Conservation (phyloP, 2,329 filamentous ascomycete species). For the Tolypocladium pustulatum region DNA sequence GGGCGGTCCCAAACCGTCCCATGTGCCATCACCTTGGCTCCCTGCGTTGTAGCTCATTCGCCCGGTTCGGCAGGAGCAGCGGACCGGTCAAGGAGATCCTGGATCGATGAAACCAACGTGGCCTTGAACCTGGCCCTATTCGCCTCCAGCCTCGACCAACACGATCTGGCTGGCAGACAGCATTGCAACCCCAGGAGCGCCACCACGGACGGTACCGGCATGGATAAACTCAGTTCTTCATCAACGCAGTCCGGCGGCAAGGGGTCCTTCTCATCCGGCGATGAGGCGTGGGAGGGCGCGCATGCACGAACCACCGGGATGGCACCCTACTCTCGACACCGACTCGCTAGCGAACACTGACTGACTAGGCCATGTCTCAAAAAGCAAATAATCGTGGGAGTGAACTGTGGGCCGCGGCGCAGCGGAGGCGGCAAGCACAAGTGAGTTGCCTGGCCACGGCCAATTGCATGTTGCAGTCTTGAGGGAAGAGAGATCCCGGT, state of each 20-base stretch:
- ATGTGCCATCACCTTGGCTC: conserved; percentile 9
- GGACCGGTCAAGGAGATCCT: conserved; percentile 3
- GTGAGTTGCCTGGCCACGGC: background rate
- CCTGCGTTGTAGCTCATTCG: background rate
- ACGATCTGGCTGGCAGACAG: background rate
- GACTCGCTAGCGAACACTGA: background rate
- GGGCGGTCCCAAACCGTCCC: background rate
- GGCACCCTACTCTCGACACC: background rate
- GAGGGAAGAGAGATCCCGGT: conserved; percentile 3
- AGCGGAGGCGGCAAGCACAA: background rate
- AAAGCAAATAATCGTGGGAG: conserved; percentile 3
- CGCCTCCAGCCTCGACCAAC: background rate
- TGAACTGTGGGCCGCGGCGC: conserved; percentile 1
- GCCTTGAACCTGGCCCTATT: background rate
- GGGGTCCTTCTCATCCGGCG: background rate
- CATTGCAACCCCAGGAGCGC: background rate
- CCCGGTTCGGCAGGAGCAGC: background rate
- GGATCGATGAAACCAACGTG: background rate
- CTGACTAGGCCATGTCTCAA: conserved; percentile 4
- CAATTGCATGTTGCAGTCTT: background rate
- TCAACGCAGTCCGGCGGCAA: background rate
- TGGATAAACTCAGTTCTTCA: background rate
- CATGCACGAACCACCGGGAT: conserved; percentile 1
- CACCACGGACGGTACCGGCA: background rate
- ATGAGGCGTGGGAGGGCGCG: conserved; percentile 1